Conservation (phyloP, 768 basidiomycete species). For the Bullera alba region DNA sequence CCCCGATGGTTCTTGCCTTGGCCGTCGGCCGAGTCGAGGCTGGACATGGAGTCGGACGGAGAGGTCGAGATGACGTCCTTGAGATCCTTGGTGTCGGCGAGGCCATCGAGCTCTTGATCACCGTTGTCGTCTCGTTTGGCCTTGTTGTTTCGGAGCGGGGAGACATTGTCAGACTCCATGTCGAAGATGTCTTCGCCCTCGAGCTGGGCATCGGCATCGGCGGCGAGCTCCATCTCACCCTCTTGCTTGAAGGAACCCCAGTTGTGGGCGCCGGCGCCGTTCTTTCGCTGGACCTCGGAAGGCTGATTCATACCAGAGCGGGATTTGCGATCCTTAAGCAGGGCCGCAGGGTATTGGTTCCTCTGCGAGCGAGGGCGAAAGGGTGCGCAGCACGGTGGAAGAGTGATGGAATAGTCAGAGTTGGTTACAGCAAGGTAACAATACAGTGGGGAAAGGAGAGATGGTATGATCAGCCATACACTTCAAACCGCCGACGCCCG, state of each 20-base stretch:
- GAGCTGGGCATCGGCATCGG: constrained; percentile 53
- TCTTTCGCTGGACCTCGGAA: constrained; percentile 58
- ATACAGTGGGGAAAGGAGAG: too few species aligned
- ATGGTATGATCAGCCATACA: too few species aligned
- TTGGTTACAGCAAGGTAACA: too few species aligned
- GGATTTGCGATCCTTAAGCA: constrained; percentile 38
- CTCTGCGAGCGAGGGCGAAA: constrained; percentile 32
- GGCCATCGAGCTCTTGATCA: constrained; percentile 7
- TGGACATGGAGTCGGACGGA: constrained; percentile 14
- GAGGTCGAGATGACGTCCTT: constrained; percentile 8
- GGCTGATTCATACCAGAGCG: constrained; percentile 50
- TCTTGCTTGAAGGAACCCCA: constrained; percentile 73
- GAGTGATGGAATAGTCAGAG: too few species aligned
- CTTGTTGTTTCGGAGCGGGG: constrained; percentile 43
- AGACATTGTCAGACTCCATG: constrained; percentile 1
- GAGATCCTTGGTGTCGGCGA: constrained; percentile 1
- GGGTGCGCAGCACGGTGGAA: too few species aligned
- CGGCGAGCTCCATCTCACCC: constrained; percentile 56
- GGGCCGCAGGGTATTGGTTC: constrained; percentile 37
- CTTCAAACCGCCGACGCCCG: too few species aligned
- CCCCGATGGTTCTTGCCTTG: constrained; percentile 36
- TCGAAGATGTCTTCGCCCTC: constrained; percentile 7
- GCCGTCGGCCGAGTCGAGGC: constrained; percentile 8
- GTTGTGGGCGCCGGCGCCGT: constrained; percentile 73
- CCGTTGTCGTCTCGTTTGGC: constrained; percentile 46